Conservation (phyloP, 2,329 filamentous ascomycete genomes). For the Calonectria fujianensis region DNA sequence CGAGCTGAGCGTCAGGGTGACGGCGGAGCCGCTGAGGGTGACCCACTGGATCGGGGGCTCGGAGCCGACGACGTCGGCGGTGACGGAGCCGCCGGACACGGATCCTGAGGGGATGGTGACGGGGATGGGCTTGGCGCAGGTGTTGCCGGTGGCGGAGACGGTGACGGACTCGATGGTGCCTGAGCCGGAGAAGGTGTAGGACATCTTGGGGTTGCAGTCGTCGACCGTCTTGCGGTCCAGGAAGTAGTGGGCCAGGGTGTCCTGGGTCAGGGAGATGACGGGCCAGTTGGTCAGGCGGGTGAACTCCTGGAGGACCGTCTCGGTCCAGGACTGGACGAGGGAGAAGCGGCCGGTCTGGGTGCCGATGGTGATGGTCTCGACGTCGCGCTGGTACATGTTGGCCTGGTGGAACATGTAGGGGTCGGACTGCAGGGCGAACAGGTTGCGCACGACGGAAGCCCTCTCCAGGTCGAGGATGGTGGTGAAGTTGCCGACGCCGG, state of each 20-base stretch:
- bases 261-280: conserved; percentile 41
- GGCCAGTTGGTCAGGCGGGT: conserved; percentile 46
- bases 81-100: conserved; percentile 24
- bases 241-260: conserved; percentile 44
- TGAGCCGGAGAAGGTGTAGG: conserved; percentile 33
- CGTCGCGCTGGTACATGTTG: conserved; percentile 43
- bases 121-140: conserved; percentile 38
- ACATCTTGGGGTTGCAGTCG: conserved; percentile 40
- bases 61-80: conserved; percentile 34
- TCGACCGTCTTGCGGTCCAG: conserved; percentile 42
- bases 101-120: conserved; percentile 38
- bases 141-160: conserved; percentile 38
- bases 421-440: conserved; percentile 37
- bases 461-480: background rate
- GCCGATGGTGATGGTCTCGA: conserved; percentile 40
- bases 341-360: conserved; percentile 42
- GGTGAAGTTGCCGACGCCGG: conserved; percentile 36
- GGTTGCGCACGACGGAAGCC: conserved; percentile 8
- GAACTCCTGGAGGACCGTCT: conserved; percentile 45
- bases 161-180: conserved; percentile 33
- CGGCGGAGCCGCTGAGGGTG: conserved; percentile 34
- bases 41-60: conserved; percentile 47
- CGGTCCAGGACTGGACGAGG: conserved; percentile 43
- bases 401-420: conserved; percentile 50
- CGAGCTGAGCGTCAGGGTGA: conserved; percentile 29